These are phyloP conservation scores for Penicillium bovifimosum DNA, from an alignment of 495 filamentous ascomycete species.

Conservation along the genomic window DNA sequence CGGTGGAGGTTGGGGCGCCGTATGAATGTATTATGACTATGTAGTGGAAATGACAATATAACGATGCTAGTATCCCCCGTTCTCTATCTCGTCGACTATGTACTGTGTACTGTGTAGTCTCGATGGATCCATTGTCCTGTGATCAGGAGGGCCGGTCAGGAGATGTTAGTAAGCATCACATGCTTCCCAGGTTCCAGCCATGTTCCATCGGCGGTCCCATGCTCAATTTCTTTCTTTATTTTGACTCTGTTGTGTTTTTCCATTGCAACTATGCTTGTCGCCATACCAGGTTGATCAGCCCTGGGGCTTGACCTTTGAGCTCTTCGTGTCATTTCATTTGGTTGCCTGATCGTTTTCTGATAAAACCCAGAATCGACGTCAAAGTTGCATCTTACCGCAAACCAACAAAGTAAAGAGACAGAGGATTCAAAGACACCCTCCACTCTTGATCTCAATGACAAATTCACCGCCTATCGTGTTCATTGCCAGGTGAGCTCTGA, in stretches of 20 bases:
- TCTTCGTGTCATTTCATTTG: neutral
- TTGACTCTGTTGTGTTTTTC: neutral
- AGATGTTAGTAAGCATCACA: slow-evolving; percentile 5
- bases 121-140: neutral
- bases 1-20: slow-evolving; percentile 47
- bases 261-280: neutral
- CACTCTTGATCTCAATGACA: slow-evolving; percentile 37
- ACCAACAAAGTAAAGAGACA: neutral
- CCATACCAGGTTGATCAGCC: neutral
- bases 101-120: too few relatives aligned
- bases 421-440: neutral
- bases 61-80: neutral
- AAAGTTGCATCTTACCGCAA: neutral
- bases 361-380: neutral
- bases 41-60: neutral
- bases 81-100: too few relatives aligned
- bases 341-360: neutral
- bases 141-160: neutral
- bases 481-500: slow-evolving; percentile 63
- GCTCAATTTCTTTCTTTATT: neutral
- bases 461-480: slow-evolving; percentile 65
- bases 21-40: slow-evolving; percentile 8
- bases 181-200: neutral
- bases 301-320: neutral
- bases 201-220: too few relatives aligned